A percentile compares a stretch with the other conserved stretches of the same genome.
Evolutionary conservation across 2,329 filamentous ascomycete species (phyloP).

Genomic region (Cytospora piceicola): DNA sequence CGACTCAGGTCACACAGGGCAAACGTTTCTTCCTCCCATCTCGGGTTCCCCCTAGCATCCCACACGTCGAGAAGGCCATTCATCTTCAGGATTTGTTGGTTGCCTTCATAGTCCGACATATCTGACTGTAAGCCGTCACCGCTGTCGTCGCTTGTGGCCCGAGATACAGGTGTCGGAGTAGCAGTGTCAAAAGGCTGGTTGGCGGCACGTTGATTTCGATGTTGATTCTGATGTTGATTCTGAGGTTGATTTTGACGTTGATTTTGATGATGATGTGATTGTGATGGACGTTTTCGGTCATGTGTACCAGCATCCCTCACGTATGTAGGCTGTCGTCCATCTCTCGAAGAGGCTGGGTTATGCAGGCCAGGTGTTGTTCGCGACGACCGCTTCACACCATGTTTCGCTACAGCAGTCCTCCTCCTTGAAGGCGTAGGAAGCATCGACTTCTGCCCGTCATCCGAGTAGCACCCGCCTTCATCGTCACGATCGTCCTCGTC

Average conservation of each 20-base stretch:
- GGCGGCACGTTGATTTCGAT: neutral
- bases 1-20: conserved; percentile 11
- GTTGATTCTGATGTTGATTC: neutral
- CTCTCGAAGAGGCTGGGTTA: neutral
- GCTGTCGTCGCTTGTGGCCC: neutral
- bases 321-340: neutral
- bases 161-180: too few species aligned
- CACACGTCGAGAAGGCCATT: conserved; percentile 7
- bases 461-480: neutral
- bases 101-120: neutral
- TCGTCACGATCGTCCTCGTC: neutral
- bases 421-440: neutral
- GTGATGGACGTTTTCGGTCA: neutral
- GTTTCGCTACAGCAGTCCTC: neutral
- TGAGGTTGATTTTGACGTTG: neutral
- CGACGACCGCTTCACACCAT: neutral
- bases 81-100: neutral
- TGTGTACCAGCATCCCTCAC: neutral
- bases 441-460: neutral
- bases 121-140: neutral
- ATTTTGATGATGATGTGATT: neutral
- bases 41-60: conserved; percentile 11
- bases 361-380: neutral
- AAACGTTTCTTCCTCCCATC: conserved; percentile 18
- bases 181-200: neutral